Conservation (phyloP, 768 basidiomycete genomes). For the Boletus insuetus region DNA sequence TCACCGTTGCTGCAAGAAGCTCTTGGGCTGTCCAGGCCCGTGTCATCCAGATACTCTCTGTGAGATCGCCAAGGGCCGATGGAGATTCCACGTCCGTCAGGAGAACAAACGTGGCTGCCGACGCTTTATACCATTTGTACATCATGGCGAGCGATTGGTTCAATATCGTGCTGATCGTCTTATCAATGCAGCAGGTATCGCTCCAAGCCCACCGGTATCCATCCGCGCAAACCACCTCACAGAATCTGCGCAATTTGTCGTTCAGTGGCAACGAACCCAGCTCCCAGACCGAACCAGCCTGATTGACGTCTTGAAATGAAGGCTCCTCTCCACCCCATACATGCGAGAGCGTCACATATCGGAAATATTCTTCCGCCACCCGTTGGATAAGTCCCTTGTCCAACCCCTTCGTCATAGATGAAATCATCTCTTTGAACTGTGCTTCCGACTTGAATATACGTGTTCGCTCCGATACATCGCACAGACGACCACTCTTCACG, state of each 20-base stretch:
- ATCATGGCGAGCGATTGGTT: conserved; percentile 10
- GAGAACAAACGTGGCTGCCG: background rate
- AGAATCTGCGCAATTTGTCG: conserved; percentile 10
- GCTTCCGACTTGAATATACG: background rate
- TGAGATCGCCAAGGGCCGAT: background rate
- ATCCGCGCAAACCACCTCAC: background rate
- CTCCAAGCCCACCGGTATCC: conserved; percentile 17
- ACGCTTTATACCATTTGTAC: conserved; percentile 14
- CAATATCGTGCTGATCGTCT: conserved; percentile 4
- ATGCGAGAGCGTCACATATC: conserved; percentile 13
- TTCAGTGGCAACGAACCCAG: background rate
- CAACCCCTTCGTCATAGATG: conserved; percentile 5
- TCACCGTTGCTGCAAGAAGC: conserved; percentile 8
- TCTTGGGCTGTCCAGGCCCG: conserved; percentile 18
- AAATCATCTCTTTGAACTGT: conserved; percentile 1
- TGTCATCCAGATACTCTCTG: conserved; percentile 5
- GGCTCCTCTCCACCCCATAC: conserved; percentile 13
- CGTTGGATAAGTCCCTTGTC: background rate
- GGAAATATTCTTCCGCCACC: conserved; percentile 3
- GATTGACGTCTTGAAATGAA: conserved; percentile 4
- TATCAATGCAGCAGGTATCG: conserved; percentile 14
- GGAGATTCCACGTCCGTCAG: background rate
- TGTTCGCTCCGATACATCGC: background rate
- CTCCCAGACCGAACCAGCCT: background rate
- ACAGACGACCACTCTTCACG: background rate